phyloP scores from a whole-genome alignment of 164 flowering plant genomes.

The Vitis rotundifolia region DNA sequence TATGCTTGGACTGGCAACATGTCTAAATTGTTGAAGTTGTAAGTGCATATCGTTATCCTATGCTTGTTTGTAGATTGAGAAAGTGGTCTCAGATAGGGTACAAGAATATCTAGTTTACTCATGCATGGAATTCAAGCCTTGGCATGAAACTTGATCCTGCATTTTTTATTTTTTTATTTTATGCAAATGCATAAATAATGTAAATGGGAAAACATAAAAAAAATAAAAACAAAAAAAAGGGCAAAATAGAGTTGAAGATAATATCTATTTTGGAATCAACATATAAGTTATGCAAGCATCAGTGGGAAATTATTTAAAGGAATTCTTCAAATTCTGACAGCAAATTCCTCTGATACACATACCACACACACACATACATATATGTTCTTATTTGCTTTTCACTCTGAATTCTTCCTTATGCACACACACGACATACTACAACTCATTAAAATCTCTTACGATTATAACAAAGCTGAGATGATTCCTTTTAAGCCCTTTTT shows the following conservation, averaged over 20 bases:
- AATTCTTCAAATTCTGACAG: too few species aligned
- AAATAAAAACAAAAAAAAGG: too few species aligned
- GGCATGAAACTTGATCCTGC: neutral
- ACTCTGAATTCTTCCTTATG: neutral
- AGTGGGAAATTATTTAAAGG: too few species aligned
- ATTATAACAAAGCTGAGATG: neutral
- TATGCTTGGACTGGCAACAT: slow-evolving; percentile 33
- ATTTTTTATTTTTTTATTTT: neutral
- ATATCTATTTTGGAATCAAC: too few species aligned
- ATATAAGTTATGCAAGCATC: too few species aligned
- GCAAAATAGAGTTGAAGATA: too few species aligned
- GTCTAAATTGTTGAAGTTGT: slow-evolving; percentile 75
- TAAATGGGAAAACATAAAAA: too few species aligned
- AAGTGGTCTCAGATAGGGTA: neutral
- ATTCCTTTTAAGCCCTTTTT: neutral
- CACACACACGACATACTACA: too few species aligned
- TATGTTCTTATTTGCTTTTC: neutral
- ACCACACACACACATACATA: neutral
- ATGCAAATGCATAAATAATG: neutral
- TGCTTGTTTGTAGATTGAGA: neutral
- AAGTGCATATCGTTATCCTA: slow-evolving; percentile 34
- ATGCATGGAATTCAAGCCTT: neutral
- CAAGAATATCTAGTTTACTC: neutral
- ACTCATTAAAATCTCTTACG: too few species aligned
- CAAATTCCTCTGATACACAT: neutral